A percentile compares a stretch with the other conserved stretches of the same genome.
These are phyloP conservation scores for Pleurotus eryngii DNA, from an alignment of 768 basidiomycete genomes.

Conservation along the genomic window DNA sequence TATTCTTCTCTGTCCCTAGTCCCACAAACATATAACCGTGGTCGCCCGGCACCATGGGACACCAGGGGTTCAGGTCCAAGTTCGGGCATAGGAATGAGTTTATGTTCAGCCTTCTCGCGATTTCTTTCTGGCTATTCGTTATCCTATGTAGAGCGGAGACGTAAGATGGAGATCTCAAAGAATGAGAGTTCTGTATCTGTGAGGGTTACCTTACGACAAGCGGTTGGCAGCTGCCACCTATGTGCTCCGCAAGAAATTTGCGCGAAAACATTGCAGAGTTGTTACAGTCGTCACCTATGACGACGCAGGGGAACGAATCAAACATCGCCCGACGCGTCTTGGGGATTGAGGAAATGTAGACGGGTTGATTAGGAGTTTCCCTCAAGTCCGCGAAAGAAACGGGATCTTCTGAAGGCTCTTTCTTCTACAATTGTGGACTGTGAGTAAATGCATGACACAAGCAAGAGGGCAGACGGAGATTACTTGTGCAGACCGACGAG, in stretches of 20 bases:
- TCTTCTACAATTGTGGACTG: neutral
- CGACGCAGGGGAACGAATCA: conserved; percentile 13
- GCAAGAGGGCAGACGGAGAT: no score
- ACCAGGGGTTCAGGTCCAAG: conserved; percentile 52
- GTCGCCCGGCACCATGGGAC: conserved; percentile 42
- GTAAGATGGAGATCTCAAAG: neutral
- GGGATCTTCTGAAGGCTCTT: neutral
- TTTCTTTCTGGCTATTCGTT: conserved; percentile 19
- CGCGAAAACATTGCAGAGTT: conserved; percentile 34
- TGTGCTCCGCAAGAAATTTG: conserved; percentile 29
- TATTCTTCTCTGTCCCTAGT: conserved; percentile 40
- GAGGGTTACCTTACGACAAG: conserved; percentile 31
- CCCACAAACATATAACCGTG: conserved; percentile 59
- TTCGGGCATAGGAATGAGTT: conserved; percentile 47
- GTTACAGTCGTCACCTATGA: conserved; percentile 18
- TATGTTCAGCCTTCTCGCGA: conserved; percentile 30
- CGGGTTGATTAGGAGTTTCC: neutral
- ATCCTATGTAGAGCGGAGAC: conserved; percentile 16
- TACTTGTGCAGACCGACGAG: neutral
- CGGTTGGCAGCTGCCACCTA: conserved; percentile 38
- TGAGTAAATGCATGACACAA: neutral
- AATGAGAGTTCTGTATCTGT: neutral
- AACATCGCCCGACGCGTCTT: neutral
- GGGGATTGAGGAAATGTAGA: neutral
- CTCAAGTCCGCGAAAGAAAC: conserved; percentile 1